Evolutionary conservation across 2,329 filamentous ascomycete species (phyloP).

Genomic region (Apiospora pterosperma): DNA sequence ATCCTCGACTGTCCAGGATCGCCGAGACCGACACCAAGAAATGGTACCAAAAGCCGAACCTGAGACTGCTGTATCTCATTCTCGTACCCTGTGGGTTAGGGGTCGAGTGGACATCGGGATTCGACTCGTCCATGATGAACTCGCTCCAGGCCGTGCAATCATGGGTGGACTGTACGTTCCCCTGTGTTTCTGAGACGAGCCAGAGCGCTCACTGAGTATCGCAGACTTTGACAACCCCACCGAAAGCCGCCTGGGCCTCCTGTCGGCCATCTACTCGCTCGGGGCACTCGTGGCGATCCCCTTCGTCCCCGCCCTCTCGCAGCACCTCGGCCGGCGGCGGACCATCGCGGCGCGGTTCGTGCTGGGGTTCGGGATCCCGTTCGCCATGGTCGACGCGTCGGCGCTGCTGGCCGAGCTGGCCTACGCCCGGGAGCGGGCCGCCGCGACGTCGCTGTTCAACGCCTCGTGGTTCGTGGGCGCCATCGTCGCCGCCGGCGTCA

Average conservation of each 20-base stretch:
- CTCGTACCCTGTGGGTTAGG: conserved; percentile 37
- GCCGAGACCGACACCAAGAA: conserved; percentile 29
- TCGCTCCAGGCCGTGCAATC: conserved; percentile 35
- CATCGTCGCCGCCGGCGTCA: conserved; percentile 39
- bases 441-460: conserved; percentile 52
- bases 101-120: conserved; percentile 41
- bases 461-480: conserved; percentile 47
- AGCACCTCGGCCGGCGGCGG: conserved; percentile 39
- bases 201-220: background rate
- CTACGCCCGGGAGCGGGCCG: conserved; percentile 50
- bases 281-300: conserved; percentile 40
- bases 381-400: conserved; percentile 32
- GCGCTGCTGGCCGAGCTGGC: conserved; percentile 51
- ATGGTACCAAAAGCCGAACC: conserved; percentile 39
- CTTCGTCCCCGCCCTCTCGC: conserved; percentile 34
- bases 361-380: conserved; percentile 42
- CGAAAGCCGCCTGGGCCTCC: conserved; percentile 34
- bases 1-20: conserved; percentile 31
- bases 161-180: conserved; percentile 32
- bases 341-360: conserved; percentile 40
- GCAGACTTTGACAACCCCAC: conserved; percentile 36
- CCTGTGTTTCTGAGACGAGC: background rate
- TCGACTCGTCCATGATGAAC: conserved; percentile 43
- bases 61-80: conserved; percentile 35
- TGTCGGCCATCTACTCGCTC: conserved; percentile 40